phyloP scores from a whole-genome alignment of 2,329 filamentous ascomycete genomes.

The Aureobasidium uvarum region DNA sequence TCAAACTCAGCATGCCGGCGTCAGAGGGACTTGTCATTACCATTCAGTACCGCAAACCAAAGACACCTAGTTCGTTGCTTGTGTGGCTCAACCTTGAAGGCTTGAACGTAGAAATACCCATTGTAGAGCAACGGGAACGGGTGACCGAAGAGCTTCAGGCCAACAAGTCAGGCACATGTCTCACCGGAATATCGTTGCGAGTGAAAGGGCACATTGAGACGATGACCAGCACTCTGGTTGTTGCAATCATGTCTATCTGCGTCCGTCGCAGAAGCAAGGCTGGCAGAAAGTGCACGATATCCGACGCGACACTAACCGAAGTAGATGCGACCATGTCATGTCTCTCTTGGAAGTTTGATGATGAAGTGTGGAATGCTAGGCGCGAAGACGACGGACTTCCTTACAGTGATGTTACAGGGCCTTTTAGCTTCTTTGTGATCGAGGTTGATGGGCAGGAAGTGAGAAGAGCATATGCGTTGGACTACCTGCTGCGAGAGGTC shows the following conservation, averaged over 20 bases:
- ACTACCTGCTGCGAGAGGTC: conserved; percentile 27
- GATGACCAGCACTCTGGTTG: not conserved
- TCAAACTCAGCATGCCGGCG: conserved; percentile 39
- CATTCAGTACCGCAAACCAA: conserved; percentile 7
- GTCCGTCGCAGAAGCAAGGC: conserved; percentile 5
- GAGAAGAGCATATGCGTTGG: conserved; percentile 38
- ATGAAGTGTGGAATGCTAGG: not conserved
- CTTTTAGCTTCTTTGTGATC: conserved; percentile 39
- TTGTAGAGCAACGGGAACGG: not conserved
- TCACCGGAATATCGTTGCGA: not conserved
- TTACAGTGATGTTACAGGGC: conserved; percentile 39
- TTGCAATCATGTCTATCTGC: conserved; percentile 25
- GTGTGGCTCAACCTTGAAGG: conserved; percentile 4
- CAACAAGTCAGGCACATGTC: not conserved
- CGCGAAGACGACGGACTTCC: conserved; percentile 30
- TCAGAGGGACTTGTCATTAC: conserved; percentile 30
- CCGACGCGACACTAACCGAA: not conserved
- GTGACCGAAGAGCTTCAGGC: not conserved
- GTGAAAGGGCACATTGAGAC: not conserved
- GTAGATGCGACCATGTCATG: not conserved
- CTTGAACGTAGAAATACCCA: not conserved
- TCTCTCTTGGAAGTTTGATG: conserved; percentile 4
- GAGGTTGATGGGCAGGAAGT: conserved; percentile 31
- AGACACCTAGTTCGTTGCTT: conserved; percentile 23
- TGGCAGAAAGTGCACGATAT: not conserved